Conservation (phyloP, 371 early-diverging fungal species). For the Chytridiales sp. region DNA sequence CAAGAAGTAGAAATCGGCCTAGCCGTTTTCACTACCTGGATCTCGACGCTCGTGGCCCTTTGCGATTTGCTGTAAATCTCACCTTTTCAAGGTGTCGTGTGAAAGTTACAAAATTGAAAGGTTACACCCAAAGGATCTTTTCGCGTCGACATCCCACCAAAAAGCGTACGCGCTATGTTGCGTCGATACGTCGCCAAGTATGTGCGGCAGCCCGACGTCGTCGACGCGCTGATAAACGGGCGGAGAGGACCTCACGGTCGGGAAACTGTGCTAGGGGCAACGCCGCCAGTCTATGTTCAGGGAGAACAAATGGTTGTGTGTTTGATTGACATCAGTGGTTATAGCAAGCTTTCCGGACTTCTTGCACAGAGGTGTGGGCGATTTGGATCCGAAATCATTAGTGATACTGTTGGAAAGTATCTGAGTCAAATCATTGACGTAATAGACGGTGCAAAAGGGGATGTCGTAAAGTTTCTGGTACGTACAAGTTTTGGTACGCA, state of each 20-base stretch:
- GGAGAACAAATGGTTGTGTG: not conserved
- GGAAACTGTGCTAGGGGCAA: not conserved
- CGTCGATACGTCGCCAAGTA: conserved; percentile 14
- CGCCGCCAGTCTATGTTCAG: not conserved
- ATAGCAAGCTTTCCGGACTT: conserved; percentile 10
- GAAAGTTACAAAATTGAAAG: not conserved
- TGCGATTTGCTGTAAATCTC: not conserved
- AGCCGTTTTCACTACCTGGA: not conserved
- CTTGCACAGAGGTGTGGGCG: conserved; percentile 5
- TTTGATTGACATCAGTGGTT: conserved; percentile 6
- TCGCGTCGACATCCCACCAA: not conserved
- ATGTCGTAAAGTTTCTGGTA: conserved; percentile 15
- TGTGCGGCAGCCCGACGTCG: not conserved
- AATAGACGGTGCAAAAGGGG: conserved; percentile 9
- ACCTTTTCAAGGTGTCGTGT: not conserved
- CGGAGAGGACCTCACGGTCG: not conserved
- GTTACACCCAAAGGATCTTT: not conserved
- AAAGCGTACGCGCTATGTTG: conserved; percentile 7
- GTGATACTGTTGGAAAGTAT: conserved; percentile 13
- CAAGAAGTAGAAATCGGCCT: not conserved
- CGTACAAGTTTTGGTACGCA: not conserved
- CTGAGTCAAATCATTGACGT: conserved; percentile 12
- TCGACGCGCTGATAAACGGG: conserved; percentile 5
- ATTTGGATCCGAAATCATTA: conserved; percentile 12
- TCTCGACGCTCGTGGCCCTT: not conserved